phyloP scores from a whole-genome alignment of 257 asterid genomes.

The Ilex aquifolium region DNA sequence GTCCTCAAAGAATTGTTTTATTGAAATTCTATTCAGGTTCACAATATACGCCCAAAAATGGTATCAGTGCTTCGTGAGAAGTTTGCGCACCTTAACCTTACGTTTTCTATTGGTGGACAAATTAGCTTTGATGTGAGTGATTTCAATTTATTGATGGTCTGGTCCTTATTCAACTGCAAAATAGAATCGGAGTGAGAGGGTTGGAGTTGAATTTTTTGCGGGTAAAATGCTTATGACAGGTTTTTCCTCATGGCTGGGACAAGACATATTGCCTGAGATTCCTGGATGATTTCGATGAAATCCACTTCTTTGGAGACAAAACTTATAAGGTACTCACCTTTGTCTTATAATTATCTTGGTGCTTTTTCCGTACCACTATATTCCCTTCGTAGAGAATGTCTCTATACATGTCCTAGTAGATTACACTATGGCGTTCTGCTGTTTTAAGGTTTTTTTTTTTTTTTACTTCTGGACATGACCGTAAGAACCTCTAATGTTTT shows the following conservation, averaged over 20 bases:
- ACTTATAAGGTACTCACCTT: conserved; percentile 69
- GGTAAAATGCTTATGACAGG: conserved; percentile 37
- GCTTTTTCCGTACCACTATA: not conserved
- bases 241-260: conserved; percentile 97
- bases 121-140: conserved; percentile 92
- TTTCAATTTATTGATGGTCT: conserved; percentile 4
- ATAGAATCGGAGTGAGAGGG: not conserved
- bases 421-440: not conserved
- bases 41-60: conserved; percentile 76
- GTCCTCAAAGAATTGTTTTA: not conserved
- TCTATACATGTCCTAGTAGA: not conserved
- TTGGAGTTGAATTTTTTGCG: not conserved
- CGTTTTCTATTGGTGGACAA: conserved; percentile 93
- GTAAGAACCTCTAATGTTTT: not conserved
- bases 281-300: conserved; percentile 73
- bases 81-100: conserved; percentile 69
- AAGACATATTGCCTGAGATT: conserved; percentile 91
- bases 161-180: not conserved
- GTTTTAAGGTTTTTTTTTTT: conserved; percentile 1
- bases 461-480: not conserved
- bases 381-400: not conserved
- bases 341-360: not conserved
- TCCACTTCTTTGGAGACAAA: conserved; percentile 96
- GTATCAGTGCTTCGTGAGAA: conserved; percentile 74
- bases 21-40: conserved; percentile 47